Evolutionary conservation across 1,284 basidiomycete species (phyloP).

Genomic region (Trichosporon ovoides): DNA sequence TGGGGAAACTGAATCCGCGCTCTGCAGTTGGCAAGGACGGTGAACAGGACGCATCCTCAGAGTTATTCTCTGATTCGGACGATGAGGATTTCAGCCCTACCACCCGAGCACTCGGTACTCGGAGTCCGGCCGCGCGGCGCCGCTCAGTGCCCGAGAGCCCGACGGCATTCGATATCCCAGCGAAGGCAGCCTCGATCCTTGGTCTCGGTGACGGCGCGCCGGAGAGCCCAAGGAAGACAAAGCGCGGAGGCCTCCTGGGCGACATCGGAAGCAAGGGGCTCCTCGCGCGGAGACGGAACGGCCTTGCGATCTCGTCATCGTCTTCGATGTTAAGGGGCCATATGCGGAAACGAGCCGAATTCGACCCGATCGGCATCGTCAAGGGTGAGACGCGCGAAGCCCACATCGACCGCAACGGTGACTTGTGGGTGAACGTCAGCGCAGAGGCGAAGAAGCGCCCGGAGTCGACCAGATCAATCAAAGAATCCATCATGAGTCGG

Average conservation of each 20-base stretch:
- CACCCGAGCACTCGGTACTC: too few relatives aligned
- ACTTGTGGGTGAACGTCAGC: background rate
- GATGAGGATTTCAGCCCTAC: background rate
- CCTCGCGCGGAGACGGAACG: background rate
- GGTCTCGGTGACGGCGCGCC: background rate
- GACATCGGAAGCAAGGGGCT: background rate
- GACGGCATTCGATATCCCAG: background rate
- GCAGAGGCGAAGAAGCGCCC: background rate
- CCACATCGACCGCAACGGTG: background rate
- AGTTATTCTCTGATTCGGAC: background rate
- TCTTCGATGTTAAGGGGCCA: background rate
- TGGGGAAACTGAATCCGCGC: background rate
- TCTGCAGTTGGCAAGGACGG: background rate
- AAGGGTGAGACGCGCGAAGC: background rate
- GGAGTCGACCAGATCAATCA: background rate
- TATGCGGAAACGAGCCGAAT: background rate
- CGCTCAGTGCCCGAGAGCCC: background rate
- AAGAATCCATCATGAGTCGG: background rate
- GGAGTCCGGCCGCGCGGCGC: background rate
- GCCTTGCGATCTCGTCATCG: background rate
- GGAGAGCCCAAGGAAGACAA: background rate
- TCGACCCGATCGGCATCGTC: background rate
- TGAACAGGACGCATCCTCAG: background rate
- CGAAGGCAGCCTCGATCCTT: background rate
- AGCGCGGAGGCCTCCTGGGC: background rate